These are phyloP conservation scores for Goffeauzyma gilvescens DNA, from an alignment of 768 basidiomycete genomes.

Conservation along the genomic window DNA sequence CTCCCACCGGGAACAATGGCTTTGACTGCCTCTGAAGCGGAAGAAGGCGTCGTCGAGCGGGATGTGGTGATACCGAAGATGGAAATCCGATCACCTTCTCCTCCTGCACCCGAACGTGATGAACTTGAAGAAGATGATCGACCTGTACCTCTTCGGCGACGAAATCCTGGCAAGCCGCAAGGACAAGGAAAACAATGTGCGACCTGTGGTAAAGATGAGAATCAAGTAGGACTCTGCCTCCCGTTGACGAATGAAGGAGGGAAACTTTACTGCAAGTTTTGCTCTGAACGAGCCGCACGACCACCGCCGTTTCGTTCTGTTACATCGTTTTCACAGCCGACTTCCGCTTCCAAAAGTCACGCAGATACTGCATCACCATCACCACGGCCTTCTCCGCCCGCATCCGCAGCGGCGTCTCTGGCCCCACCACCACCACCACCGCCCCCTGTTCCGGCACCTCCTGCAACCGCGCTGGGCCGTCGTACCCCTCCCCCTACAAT, in stretches of 20 bases:
- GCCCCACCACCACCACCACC: constrained; percentile 2
- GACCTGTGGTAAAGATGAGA: background rate
- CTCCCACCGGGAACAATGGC: no score
- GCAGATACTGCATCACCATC: background rate
- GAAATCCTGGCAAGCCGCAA: background rate
- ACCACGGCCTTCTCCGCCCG: background rate
- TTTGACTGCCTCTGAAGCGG: no score
- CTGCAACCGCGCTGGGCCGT: constrained; percentile 17
- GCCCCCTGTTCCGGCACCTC: constrained; percentile 7
- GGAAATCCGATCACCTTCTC: background rate
- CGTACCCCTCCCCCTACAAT: constrained; percentile 14
- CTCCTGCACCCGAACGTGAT: background rate
- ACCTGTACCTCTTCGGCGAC: no score
- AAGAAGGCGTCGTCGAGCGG: no score
- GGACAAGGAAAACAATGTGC: background rate
- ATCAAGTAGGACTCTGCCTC: no score
- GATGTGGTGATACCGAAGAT: no score
- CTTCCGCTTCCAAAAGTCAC: background rate
- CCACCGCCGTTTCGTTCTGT: background rate
- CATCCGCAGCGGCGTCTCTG: background rate
- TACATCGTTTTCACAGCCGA: background rate
- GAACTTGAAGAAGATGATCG: no score
- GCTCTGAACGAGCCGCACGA: background rate
- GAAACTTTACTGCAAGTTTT: background rate
- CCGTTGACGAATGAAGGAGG: background rate